phyloP scores from a whole-genome alignment of 768 basidiomycete genomes.

The Pleurotus eryngii region DNA sequence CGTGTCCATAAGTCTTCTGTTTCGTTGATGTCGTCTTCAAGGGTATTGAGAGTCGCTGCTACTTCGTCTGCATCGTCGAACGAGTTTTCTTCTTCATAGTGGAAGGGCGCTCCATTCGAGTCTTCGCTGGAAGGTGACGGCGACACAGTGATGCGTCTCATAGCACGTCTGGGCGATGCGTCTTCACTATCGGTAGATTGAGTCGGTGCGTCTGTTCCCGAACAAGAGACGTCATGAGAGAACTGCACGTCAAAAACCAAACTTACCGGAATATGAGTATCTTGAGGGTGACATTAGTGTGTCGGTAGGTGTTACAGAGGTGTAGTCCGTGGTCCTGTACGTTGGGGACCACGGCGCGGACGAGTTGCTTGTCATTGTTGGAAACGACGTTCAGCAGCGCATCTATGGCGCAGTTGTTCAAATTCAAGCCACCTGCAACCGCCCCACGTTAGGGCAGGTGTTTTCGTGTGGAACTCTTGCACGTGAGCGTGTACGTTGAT shows the following conservation, averaged over 20 bases:
- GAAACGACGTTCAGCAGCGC: constrained; percentile 11
- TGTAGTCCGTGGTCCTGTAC: constrained; percentile 58
- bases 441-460: constrained; percentile 30
- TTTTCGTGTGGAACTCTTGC: constrained; percentile 31
- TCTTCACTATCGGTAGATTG: constrained; percentile 49
- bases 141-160: constrained; percentile 54
- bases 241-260: not conserved
- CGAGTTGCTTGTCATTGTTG: constrained; percentile 35
- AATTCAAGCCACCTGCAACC: constrained; percentile 10
- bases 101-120: constrained; percentile 35
- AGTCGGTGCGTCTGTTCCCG: constrained; percentile 26
- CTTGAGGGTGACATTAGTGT: constrained; percentile 59
- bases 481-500: constrained; percentile 9
- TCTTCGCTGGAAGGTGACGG: constrained; percentile 38
- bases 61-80: constrained; percentile 79
- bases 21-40: constrained; percentile 66
- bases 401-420: constrained; percentile 7
- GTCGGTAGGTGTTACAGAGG: constrained; percentile 47
- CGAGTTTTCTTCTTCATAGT: constrained; percentile 44
- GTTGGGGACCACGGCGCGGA: constrained; percentile 59
- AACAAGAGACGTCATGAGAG: too few relatives aligned
- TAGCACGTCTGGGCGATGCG: constrained; percentile 34
- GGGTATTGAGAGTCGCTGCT: constrained; percentile 59
- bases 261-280: constrained; percentile 58
- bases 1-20: constrained; percentile 70